These are phyloP conservation scores for Neonectria coccinea DNA, from an alignment of 2,329 filamentous ascomycete genomes.

Conservation along the genomic window DNA sequence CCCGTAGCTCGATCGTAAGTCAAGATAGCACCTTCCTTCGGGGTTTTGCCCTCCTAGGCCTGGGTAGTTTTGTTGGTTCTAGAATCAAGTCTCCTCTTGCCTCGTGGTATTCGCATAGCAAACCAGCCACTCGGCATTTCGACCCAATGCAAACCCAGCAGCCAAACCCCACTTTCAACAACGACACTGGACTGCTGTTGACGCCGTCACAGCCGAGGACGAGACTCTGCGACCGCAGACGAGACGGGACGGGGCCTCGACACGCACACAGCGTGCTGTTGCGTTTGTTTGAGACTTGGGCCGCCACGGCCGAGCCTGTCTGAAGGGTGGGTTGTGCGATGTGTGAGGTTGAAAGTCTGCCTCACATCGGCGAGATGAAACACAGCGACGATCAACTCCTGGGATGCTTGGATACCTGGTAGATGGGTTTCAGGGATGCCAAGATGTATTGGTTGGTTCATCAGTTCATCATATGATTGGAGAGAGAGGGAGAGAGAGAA, in stretches of 20 bases:
- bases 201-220: conserved; percentile 2
- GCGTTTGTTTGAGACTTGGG: conserved; percentile 10
- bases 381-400: conserved; percentile 5
- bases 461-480: too few relatives aligned
- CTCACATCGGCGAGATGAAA: conserved; percentile 13
- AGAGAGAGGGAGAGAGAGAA: background rate
- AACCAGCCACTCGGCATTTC: background rate
- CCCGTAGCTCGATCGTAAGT: background rate
- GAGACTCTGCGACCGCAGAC: conserved; percentile 10
- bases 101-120: background rate
- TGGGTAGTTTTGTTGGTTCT: background rate
- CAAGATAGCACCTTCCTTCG: background rate
- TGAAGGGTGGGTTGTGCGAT: background rate
- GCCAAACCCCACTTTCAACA: background rate
- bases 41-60: background rate
- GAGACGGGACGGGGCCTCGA: conserved; percentile 21
- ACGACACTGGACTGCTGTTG: background rate
- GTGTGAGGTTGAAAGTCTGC: background rate
- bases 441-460: background rate
- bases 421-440: background rate
- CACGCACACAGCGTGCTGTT: conserved; percentile 2
- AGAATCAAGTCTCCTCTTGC: background rate
- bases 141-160: background rate
- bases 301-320: conserved; percentile 6
- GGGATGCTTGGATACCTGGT: conserved; percentile 1